These are phyloP conservation scores for Aegilops speltoides DNA, from an alignment of 176 grass and related monocot genomes.

Conservation along the genomic window DNA sequence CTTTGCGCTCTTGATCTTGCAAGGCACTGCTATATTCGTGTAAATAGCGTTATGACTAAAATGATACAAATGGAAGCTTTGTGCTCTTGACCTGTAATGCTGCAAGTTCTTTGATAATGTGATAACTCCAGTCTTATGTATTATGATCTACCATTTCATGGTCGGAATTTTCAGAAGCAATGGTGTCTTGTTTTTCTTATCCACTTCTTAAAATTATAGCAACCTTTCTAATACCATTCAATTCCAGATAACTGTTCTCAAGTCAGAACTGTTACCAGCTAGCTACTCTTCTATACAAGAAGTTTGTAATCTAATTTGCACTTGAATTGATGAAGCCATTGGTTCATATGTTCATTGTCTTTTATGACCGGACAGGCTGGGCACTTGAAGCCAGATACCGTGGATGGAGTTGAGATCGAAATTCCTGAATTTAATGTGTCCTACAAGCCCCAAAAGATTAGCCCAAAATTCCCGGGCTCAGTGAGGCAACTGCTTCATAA, in stretches of 20 bases:
- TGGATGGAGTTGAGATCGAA: conserved; percentile 67
- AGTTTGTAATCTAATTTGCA: background rate
- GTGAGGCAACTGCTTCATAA: conserved; percentile 83
- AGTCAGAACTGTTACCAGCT: background rate
- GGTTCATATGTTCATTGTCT: conserved; percentile 9
- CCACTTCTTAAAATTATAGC: background rate
- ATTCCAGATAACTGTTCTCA: background rate
- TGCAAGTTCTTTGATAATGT: background rate
- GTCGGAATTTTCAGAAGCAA: background rate
- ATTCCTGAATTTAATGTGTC: conserved; percentile 98
- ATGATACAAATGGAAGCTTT: background rate
- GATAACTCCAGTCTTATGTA: background rate
- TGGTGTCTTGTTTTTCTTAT: background rate
- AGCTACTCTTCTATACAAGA: background rate
- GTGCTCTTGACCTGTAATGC: background rate
- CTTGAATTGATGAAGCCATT: background rate
- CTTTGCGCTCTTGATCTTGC: background rate
- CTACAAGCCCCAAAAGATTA: conserved; percentile 90
- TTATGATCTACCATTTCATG: background rate
- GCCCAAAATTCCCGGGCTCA: conserved; percentile 61
- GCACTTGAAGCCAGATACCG: conserved; percentile 60
- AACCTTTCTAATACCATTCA: background rate
- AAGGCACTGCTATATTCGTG: background rate
- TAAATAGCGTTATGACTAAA: background rate
- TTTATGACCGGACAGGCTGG: conserved; percentile 57